Percentiles rank a stretch among this genome's conserved stretches.
Evolutionary conservation across 2,329 filamentous ascomycete species (phyloP).

Genomic region (Tolypocladium paradoxum): DNA sequence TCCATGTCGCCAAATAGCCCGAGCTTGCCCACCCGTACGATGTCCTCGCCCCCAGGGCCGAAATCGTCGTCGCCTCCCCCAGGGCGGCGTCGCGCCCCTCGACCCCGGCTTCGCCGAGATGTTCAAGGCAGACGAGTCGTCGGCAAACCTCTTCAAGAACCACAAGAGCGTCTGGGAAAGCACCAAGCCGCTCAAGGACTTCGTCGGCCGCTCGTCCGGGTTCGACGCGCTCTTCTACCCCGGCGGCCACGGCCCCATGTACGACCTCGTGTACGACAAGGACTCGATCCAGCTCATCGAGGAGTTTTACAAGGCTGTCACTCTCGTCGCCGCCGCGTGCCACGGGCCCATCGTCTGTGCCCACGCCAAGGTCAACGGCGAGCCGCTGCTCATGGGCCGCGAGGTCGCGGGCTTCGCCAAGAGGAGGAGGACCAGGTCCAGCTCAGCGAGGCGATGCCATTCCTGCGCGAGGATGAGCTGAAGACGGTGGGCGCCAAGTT

Average conservation of each 20-base stretch:
- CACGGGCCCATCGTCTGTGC: slow-evolving; percentile 56
- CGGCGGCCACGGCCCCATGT: slow-evolving; percentile 55
- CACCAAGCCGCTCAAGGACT: slow-evolving; percentile 45
- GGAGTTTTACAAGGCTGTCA: slow-evolving; percentile 50
- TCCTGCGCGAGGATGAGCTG: slow-evolving; percentile 46
- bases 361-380: slow-evolving; percentile 43
- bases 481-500: slow-evolving; percentile 42
- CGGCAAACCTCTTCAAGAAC: slow-evolving; percentile 42
- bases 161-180: slow-evolving; percentile 52
- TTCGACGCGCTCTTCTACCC: slow-evolving; percentile 53
- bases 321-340: slow-evolving; percentile 57
- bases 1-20: slow-evolving; percentile 23
- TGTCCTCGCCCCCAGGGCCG: slow-evolving; percentile 40
- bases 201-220: slow-evolving; percentile 44
- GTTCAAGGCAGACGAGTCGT: slow-evolving; percentile 42
- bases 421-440: slow-evolving; percentile 39
- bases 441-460: slow-evolving; percentile 44
- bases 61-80: slow-evolving; percentile 50
- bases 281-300: slow-evolving; percentile 48
- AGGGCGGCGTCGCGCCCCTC: slow-evolving; percentile 49
- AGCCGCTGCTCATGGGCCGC: slow-evolving; percentile 42
- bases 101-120: slow-evolving; percentile 46
- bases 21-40: slow-evolving; percentile 57
- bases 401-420: slow-evolving; percentile 53
- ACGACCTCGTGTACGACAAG: slow-evolving; percentile 48